phyloP scores from a whole-genome alignment of 495 filamentous ascomycete species.

The Podospora pseudopauciseta region DNA sequence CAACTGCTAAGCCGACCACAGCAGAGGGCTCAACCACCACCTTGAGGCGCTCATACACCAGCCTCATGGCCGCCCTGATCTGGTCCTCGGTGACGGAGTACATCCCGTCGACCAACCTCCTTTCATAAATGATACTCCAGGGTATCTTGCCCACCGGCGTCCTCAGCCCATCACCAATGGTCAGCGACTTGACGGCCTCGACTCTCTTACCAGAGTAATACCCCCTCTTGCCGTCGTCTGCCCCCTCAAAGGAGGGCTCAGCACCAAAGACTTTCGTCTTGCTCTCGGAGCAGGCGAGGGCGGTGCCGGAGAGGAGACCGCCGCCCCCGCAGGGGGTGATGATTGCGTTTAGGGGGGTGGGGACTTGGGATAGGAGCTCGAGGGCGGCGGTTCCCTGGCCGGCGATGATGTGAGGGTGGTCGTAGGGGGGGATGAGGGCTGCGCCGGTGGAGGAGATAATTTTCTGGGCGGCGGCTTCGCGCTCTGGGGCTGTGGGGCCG shows the following conservation, averaged over 20 bases:
- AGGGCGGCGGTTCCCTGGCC: conserved; percentile 86
- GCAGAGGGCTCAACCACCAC: conserved; percentile 87
- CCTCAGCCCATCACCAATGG: conserved; percentile 85
- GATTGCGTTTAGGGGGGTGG: conserved; percentile 61
- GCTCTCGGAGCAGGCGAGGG: conserved; percentile 67
- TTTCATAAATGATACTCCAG: conserved; percentile 77
- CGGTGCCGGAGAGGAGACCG: conserved; percentile 79
- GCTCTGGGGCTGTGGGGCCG: conserved; percentile 73
- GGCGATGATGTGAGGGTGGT: conserved; percentile 85
- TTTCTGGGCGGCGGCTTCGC: conserved; percentile 67
- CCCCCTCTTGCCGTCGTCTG: conserved; percentile 74
- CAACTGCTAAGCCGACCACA: conserved; percentile 78
- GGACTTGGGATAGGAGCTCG: conserved; percentile 57
- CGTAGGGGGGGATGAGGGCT: conserved; percentile 80
- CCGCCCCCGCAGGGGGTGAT: conserved; percentile 87
- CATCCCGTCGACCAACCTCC: conserved; percentile 64
- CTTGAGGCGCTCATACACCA: conserved; percentile 90
- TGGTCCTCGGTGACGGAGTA: conserved; percentile 78
- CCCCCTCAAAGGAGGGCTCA: conserved; percentile 80
- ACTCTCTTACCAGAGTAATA: conserved; percentile 60
- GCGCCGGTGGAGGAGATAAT: conserved; percentile 69
- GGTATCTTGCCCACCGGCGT: conserved; percentile 76
- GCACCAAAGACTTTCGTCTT: conserved; percentile 77
- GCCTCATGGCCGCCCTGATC: conserved; percentile 69
- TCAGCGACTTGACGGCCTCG: conserved; percentile 64